These are phyloP conservation scores for Podosphaera xanthii DNA, from an alignment of 2,329 filamentous ascomycete genomes.

Conservation along the genomic window DNA sequence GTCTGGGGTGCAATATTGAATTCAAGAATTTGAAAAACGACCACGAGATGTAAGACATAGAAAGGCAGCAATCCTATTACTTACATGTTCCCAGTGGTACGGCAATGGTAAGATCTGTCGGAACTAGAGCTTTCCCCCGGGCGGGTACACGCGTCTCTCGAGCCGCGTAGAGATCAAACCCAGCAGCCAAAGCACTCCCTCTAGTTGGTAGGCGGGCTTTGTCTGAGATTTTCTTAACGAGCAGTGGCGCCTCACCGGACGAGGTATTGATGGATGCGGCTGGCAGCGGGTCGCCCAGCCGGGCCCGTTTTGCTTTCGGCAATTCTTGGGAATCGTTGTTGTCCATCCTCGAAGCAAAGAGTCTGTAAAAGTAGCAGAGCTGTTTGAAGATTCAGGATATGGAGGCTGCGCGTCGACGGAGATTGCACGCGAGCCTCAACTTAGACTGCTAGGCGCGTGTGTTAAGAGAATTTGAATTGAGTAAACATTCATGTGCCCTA, in stretches of 20 bases:
- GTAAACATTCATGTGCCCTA: too few species aligned
- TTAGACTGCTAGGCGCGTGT: too few species aligned
- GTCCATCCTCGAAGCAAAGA: too few species aligned
- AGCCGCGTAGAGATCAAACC: constrained; percentile 79
- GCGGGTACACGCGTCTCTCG: constrained; percentile 54
- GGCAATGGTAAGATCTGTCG: constrained; percentile 78
- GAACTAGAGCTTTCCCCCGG: constrained; percentile 64
- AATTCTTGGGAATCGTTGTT: too few species aligned
- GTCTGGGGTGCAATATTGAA: too few species aligned
- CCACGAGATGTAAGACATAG: background rate
- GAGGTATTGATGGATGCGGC: background rate
- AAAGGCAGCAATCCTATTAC: constrained; percentile 16
- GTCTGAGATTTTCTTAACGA: constrained; percentile 65
- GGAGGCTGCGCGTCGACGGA: too few species aligned
- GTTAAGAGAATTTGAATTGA: too few species aligned
- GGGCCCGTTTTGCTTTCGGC: background rate
- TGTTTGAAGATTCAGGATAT: too few species aligned
- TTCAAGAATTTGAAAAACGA: too few species aligned
- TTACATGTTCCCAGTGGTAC: constrained; percentile 76
- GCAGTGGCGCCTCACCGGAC: constrained; percentile 10
- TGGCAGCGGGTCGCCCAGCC: background rate
- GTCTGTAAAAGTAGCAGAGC: too few species aligned
- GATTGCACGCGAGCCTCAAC: too few species aligned
- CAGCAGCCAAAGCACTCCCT: constrained; percentile 72
- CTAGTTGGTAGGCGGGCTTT: constrained; percentile 67